These are phyloP conservation scores for Lasiodiplodia gonubiensis DNA, from an alignment of 2,329 filamentous ascomycete genomes.

Conservation along the genomic window DNA sequence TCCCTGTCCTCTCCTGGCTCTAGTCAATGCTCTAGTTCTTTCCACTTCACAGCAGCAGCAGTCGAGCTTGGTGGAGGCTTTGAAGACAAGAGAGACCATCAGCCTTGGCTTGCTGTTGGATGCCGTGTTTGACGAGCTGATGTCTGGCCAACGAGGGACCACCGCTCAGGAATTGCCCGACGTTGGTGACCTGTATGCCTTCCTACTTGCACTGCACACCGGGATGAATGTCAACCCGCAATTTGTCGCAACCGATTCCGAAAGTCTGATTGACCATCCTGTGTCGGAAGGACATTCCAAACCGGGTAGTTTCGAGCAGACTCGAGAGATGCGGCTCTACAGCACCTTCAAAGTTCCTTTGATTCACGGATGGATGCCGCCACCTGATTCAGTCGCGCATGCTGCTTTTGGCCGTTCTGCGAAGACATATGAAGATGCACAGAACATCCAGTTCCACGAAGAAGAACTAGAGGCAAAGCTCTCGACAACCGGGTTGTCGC, in stretches of 20 bases:
- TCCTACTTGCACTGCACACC: constrained; percentile 86
- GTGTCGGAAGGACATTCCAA: constrained; percentile 36
- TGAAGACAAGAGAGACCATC: constrained; percentile 83
- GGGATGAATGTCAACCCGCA: constrained; percentile 98
- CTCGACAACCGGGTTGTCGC: constrained; percentile 64
- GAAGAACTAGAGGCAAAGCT: constrained; percentile 87
- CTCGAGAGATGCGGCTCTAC: constrained; percentile 87
- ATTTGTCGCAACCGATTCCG: constrained; percentile 62
- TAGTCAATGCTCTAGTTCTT: constrained; percentile 89
- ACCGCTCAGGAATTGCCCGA: constrained; percentile 75
- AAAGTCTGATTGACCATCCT: constrained; percentile 42
- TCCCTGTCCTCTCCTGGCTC: constrained; percentile 87
- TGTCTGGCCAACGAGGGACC: constrained; percentile 73
- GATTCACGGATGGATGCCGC: constrained; percentile 90
- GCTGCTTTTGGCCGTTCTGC: constrained; percentile 75
- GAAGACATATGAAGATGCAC: constrained; percentile 87
- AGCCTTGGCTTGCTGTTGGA: constrained; percentile 85
- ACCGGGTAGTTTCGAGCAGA: constrained; percentile 84
- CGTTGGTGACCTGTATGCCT: constrained; percentile 84
- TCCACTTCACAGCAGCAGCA: constrained; percentile 72
- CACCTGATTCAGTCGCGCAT: constrained; percentile 68
- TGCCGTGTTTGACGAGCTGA: constrained; percentile 90
- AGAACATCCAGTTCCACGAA: constrained; percentile 85
- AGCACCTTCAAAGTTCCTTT: constrained; percentile 86
- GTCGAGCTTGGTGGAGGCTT: constrained; percentile 76